Evolutionary conservation across 108 stramenopile genomes (phyloP).

Genomic region (Stephanodiscus minutulus): DNA sequence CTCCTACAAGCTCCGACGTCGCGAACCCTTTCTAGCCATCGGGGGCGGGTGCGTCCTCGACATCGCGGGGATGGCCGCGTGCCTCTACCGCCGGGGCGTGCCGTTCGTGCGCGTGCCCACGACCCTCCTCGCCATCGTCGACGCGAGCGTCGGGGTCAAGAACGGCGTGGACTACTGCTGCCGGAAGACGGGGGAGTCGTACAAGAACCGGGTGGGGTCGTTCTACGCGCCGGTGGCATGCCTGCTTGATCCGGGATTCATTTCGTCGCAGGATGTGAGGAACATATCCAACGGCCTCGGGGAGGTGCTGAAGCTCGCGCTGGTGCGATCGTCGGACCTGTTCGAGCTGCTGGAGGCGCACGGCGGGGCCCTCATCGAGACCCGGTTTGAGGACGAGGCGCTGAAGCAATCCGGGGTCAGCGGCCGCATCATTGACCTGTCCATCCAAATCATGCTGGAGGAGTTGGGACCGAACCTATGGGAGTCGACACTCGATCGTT

Average conservation of each 20-base stretch:
- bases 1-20: constrained; percentile 83
- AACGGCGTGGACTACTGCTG: constrained; percentile 96
- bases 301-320: constrained; percentile 94
- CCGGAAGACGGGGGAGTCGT: constrained; percentile 76
- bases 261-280: constrained; percentile 80
- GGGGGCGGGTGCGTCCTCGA: constrained; percentile 94
- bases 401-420: constrained; percentile 68
- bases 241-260: constrained; percentile 88
- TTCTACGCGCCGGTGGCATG: constrained; percentile 92
- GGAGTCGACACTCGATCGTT: constrained; percentile 91
- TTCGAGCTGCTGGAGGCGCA: constrained; percentile 94
- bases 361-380: constrained; percentile 81
- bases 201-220: constrained; percentile 95
- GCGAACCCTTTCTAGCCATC: constrained; percentile 94
- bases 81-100: constrained; percentile 92
- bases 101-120: constrained; percentile 92
- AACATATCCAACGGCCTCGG: constrained; percentile 95
- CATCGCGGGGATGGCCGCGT: constrained; percentile 95
- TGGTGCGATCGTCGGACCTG: constrained; percentile 88
- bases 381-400: constrained; percentile 57
- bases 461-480: constrained; percentile 97
- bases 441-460: constrained; percentile 96
- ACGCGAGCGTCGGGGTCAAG: constrained; percentile 97
- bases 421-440: constrained; percentile 90
- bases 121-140: constrained; percentile 94